phyloP scores from a whole-genome alignment of 768 basidiomycete genomes.

The Boletus coccyginus region DNA sequence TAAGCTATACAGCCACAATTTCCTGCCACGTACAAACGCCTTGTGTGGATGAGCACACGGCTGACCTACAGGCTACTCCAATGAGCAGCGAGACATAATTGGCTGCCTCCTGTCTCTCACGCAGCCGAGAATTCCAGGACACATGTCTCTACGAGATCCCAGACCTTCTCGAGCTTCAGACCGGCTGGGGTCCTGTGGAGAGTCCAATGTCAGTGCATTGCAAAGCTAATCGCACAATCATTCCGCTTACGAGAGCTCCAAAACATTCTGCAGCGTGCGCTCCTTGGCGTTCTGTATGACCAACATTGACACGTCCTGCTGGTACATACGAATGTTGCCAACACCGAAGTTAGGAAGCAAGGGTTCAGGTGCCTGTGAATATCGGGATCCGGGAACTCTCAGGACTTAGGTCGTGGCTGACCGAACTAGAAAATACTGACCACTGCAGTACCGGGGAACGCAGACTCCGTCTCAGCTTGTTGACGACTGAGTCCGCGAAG shows the following conservation, averaged over 20 bases:
- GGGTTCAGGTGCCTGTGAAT: conserved; percentile 32
- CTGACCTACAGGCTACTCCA: no score
- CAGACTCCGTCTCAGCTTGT: conserved; percentile 10
- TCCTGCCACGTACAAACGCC: no score
- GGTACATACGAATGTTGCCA: conserved; percentile 28
- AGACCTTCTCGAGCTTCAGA: conserved; percentile 31
- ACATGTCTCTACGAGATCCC: conserved; percentile 28
- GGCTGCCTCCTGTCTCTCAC: conserved; percentile 4
- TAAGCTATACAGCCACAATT: no score
- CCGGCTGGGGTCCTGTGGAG: conserved; percentile 21
- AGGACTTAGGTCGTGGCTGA: neutral
- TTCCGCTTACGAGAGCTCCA: conserved; percentile 27
- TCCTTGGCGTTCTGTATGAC: conserved; percentile 32
- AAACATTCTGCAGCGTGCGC: conserved; percentile 28
- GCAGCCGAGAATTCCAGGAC: conserved; percentile 24
- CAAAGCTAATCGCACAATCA: neutral
- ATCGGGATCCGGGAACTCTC: neutral
- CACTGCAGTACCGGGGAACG: conserved; percentile 7
- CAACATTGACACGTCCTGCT: conserved; percentile 32
- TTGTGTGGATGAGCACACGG: no score
- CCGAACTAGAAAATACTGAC: conserved; percentile 8
- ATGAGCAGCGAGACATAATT: neutral
- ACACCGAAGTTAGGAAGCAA: conserved; percentile 33
- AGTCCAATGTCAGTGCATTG: neutral
- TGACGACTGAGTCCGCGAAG: conserved; percentile 16